Evolutionary conservation across 345 rosid genomes (phyloP).

Genomic region (Cochlearia excelsa): DNA sequence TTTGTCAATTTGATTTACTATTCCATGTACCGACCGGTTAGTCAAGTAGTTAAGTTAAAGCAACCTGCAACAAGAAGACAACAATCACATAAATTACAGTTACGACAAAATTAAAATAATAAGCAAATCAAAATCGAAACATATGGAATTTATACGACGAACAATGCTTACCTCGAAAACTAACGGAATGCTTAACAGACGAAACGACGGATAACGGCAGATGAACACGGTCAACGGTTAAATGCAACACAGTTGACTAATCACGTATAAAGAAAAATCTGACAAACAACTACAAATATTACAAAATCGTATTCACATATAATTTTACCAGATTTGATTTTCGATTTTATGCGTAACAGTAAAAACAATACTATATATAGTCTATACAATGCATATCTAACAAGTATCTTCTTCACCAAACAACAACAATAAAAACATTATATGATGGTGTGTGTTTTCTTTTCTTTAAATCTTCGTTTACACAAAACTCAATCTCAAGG

Average conservation of each 20-base stretch:
- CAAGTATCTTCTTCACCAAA: conserved; percentile 37
- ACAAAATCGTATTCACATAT: not conserved
- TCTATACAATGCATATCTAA: conserved; percentile 35
- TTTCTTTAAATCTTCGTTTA: conserved; percentile 31
- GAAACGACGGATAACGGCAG: not conserved
- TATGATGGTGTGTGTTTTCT: conserved; percentile 31
- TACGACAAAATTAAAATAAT: not conserved
- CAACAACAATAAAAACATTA: conserved; percentile 29
- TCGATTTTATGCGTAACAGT: conserved; percentile 3
- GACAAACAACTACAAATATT: too few species aligned
- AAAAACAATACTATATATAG: conserved; percentile 20
- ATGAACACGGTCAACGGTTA: conserved; percentile 17
- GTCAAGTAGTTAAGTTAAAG: too few species aligned
- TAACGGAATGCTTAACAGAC: conserved; percentile 8
- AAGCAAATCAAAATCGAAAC: not conserved
- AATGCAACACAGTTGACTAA: too few species aligned
- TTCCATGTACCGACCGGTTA: too few species aligned
- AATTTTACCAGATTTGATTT: conserved; percentile 6
- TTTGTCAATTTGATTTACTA: too few species aligned
- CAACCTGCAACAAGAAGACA: conserved; percentile 13
- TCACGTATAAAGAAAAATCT: too few species aligned
- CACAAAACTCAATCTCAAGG: conserved; percentile 27
- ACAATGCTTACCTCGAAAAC: conserved; percentile 20
- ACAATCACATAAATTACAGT: not conserved
- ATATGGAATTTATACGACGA: conserved; percentile 28